Evolutionary conservation across 805 yeast species (phyloP).

Genomic region (Ogataea nitratoaversa): DNA sequence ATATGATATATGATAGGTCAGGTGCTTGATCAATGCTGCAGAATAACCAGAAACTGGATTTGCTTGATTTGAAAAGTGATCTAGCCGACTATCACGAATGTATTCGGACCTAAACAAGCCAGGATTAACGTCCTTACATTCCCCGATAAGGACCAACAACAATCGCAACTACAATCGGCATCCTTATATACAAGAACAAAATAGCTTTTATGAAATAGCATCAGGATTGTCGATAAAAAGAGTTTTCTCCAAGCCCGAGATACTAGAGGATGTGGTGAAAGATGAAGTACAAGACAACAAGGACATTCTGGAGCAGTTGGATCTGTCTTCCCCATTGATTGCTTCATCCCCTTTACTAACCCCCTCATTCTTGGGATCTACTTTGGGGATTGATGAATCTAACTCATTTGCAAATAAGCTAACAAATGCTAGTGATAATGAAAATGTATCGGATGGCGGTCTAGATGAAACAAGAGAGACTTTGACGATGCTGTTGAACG

Average conservation of each 20-base stretch:
- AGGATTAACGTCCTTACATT: too few relatives aligned
- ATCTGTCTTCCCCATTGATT: not conserved
- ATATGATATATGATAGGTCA: too few relatives aligned
- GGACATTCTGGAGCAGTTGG: not conserved
- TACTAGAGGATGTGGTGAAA: not conserved
- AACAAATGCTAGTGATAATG: not conserved
- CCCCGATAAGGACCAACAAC: not conserved
- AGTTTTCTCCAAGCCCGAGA: not conserved
- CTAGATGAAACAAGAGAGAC: slow-evolving; percentile 2
- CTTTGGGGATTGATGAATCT: too few relatives aligned
- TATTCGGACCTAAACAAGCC: too few relatives aligned
- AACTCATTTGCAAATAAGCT: not conserved
- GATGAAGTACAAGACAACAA: not conserved
- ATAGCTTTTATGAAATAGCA: slow-evolving; percentile 2
- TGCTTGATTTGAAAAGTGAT: too few relatives aligned
- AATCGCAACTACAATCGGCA: not conserved
- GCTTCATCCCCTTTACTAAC: not conserved
- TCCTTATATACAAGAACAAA: not conserved
- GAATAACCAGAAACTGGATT: too few relatives aligned
- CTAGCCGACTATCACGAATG: too few relatives aligned
- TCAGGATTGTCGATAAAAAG: not conserved
- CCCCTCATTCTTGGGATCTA: too few relatives aligned
- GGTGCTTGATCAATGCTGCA: too few relatives aligned
- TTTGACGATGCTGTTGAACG: slow-evolving; percentile 2
- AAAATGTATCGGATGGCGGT: not conserved